Percentiles rank a stretch among this genome's conserved stretches.
These are phyloP conservation scores for Cotoneaster glaucophyllus DNA, from an alignment of 306 rosid species.

Conservation along the genomic window DNA sequence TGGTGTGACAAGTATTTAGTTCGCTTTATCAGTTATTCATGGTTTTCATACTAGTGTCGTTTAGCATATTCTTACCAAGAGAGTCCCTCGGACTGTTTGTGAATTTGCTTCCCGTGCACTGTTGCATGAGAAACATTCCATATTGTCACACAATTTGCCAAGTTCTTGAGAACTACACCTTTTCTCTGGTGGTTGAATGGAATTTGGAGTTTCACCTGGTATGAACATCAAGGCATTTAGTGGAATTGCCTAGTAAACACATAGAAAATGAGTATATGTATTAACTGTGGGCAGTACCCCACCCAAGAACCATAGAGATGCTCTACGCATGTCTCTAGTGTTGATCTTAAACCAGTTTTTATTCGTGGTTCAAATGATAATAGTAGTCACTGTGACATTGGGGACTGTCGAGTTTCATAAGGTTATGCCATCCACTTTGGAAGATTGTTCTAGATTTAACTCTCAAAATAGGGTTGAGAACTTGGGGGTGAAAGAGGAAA, in stretches of 20 bases:
- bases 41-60: conserved; percentile 13
- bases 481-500: background rate
- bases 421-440: background rate
- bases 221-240: conserved; percentile 21
- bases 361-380: background rate
- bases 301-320: background rate
- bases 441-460: background rate
- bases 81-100: conserved; percentile 77
- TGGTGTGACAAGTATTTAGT: background rate
- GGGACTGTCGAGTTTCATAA: background rate
- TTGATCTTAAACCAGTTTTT: background rate
- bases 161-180: conserved; percentile 56
- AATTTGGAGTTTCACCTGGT: conserved; percentile 88
- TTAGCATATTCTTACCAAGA: conserved; percentile 53
- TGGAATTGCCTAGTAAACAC: conserved; percentile 19
- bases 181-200: conserved; percentile 73
- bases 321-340: background rate
- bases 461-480: background rate
- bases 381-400: background rate
- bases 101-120: conserved; percentile 70
- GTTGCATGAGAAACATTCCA: conserved; percentile 83
- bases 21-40: background rate
- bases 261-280: conserved; percentile 1
- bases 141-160: conserved; percentile 60
- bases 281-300: background rate